These are phyloP conservation scores for Canariomyces notabilis DNA, from an alignment of 2,329 filamentous ascomycete genomes.

Conservation along the genomic window DNA sequence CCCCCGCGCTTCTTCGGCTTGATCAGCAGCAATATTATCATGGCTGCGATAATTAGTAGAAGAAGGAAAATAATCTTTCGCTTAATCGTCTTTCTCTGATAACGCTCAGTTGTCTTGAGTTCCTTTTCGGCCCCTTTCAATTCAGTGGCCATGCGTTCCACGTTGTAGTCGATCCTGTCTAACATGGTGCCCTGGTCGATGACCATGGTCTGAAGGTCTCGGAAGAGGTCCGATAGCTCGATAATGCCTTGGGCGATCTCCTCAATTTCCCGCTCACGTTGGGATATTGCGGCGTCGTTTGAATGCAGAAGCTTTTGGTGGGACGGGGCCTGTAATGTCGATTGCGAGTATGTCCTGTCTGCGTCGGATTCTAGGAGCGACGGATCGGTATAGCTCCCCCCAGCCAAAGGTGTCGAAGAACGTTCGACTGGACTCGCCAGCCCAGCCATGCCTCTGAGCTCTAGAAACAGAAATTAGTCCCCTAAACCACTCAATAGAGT, in stretches of 20 bases:
- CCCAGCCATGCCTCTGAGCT: conserved; percentile 66
- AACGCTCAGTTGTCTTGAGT: conserved; percentile 79
- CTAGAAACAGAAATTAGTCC: conserved; percentile 39
- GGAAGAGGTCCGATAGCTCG: conserved; percentile 92
- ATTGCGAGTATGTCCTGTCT: conserved; percentile 87
- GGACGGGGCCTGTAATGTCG: conserved; percentile 74
- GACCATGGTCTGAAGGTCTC: conserved; percentile 92
- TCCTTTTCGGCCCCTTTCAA: conserved; percentile 93
- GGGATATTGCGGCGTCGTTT: conserved; percentile 79
- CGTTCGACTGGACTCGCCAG: conserved; percentile 47
- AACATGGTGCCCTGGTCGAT: conserved; percentile 88
- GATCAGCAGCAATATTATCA: conserved; percentile 77
- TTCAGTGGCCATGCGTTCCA: conserved; percentile 89
- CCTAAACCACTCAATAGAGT: too few species aligned
- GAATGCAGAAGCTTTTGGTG: conserved; percentile 63
- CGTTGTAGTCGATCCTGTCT: conserved; percentile 95
- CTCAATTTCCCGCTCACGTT: conserved; percentile 93
- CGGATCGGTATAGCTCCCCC: conserved; percentile 65
- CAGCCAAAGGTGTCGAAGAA: conserved; percentile 42
- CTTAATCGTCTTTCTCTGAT: conserved; percentile 84
- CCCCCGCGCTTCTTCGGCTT: conserved; percentile 61
- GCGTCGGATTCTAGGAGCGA: conserved; percentile 90
- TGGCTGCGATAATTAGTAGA: conserved; percentile 73
- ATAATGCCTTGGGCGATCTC: conserved; percentile 98
- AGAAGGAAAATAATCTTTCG: conserved; percentile 90